Evolutionary conservation across 331 rosid species (phyloP).

Genomic region (Ulmus americana): DNA sequence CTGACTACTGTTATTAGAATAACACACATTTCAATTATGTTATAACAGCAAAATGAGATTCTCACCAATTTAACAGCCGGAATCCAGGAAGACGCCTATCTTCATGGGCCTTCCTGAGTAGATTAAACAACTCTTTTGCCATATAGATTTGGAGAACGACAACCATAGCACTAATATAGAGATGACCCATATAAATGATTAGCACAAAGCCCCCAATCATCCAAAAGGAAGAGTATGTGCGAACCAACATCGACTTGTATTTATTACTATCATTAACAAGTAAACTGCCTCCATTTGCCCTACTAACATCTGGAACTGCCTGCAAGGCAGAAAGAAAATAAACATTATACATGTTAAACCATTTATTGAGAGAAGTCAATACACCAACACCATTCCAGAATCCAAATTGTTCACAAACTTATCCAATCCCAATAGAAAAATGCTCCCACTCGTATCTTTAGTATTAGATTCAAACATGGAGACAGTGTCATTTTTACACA

Average conservation of each 20-base stretch:
- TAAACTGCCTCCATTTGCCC: conserved; percentile 55
- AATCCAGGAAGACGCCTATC: conserved; percentile 90
- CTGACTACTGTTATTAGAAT: background rate
- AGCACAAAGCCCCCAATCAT: conserved; percentile 94
- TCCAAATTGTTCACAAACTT: too few species aligned
- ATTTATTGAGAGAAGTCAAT: too few species aligned
- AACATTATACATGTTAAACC: too few species aligned
- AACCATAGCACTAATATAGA: conserved; percentile 87
- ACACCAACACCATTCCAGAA: too few species aligned
- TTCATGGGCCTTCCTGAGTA: conserved; percentile 78
- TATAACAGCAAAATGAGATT: conserved; percentile 16
- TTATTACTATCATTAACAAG: conserved; percentile 80
- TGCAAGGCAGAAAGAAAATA: conserved; percentile 23
- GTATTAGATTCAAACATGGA: too few species aligned
- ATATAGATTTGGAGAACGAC: conserved; percentile 92
- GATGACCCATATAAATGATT: conserved; percentile 82
- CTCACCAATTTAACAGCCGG: conserved; percentile 88
- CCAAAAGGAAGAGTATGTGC: conserved; percentile 84
- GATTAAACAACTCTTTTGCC: conserved; percentile 91
- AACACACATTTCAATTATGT: conserved; percentile 10
- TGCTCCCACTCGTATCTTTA: too few species aligned
- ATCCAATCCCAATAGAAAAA: too few species aligned
- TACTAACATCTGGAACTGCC: conserved; percentile 54
- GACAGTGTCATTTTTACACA: too few species aligned
- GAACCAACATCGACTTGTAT: conserved; percentile 79